phyloP scores from a whole-genome alignment of 768 basidiomycete species.

The Suillus spraguei region DNA sequence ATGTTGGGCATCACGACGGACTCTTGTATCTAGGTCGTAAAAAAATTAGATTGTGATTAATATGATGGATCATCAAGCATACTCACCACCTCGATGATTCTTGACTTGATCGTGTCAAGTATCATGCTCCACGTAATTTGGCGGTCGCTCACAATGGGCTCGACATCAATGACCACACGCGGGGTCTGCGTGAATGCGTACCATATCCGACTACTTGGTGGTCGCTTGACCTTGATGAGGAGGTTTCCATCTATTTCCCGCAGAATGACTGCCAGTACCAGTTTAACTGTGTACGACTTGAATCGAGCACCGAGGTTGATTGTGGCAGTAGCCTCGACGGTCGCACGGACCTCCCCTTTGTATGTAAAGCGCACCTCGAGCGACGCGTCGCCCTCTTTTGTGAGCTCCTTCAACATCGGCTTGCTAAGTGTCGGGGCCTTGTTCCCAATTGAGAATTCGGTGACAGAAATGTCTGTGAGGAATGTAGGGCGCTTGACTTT shows the following conservation, averaged over 20 bases:
- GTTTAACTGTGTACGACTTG: slow-evolving; percentile 87
- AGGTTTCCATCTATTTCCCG: slow-evolving; percentile 92
- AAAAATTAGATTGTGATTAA: slow-evolving; percentile 52
- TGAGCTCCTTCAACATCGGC: slow-evolving; percentile 98
- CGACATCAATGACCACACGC: slow-evolving; percentile 84
- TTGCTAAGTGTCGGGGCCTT: slow-evolving; percentile 87
- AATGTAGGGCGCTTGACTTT: slow-evolving; percentile 90
- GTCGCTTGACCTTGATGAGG: slow-evolving; percentile 87
- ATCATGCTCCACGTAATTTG: slow-evolving; percentile 97
- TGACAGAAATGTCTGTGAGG: slow-evolving; percentile 82
- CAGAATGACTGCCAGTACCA: slow-evolving; percentile 86
- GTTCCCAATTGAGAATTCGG: slow-evolving; percentile 87
- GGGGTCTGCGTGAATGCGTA: slow-evolving; percentile 89
- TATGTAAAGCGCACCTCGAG: slow-evolving; percentile 85
- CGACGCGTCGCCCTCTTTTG: slow-evolving; percentile 89
- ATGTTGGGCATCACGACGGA: slow-evolving; percentile 96
- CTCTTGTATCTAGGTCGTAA: slow-evolving; percentile 72
- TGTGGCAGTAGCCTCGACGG: slow-evolving; percentile 85
- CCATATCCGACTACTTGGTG: slow-evolving; percentile 95
- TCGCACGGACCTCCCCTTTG: slow-evolving; percentile 88
- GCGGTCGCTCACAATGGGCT: slow-evolving; percentile 92
- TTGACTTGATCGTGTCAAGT: slow-evolving; percentile 84
- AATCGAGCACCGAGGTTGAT: slow-evolving; percentile 83
- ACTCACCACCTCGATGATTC: slow-evolving; percentile 83
- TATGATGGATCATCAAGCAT: slow-evolving; percentile 16